Conservation (phyloP, 768 basidiomycete species). For the Leccinum longicurvipes region DNA sequence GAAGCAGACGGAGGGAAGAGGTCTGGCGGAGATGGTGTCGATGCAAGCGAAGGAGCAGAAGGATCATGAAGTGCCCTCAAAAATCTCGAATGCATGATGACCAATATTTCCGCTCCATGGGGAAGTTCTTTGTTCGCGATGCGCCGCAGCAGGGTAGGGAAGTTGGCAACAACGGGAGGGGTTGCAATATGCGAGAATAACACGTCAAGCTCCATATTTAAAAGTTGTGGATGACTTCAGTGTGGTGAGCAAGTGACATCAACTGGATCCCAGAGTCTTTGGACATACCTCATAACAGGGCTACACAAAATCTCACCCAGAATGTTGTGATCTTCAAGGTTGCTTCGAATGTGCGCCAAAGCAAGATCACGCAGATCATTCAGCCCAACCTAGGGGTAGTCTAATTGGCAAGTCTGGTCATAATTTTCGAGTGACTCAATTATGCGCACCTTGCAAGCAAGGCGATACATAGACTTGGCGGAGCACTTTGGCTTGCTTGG, state of each 20-base stretch:
- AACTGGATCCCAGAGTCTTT: not conserved
- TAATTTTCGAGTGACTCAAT: not conserved
- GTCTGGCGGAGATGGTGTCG: not conserved
- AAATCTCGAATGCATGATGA: constrained; percentile 18
- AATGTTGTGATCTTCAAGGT: constrained; percentile 23
- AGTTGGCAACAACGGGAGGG: not conserved
- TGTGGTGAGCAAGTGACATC: not conserved
- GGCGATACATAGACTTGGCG: constrained; percentile 44
- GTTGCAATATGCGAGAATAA: constrained; percentile 8
- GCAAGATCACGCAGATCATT: constrained; percentile 17
- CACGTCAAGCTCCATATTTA: constrained; percentile 25
- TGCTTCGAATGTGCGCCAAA: constrained; percentile 13
- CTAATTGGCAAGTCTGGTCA: not conserved
- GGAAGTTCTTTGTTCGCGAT: not conserved
- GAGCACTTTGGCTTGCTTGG: constrained; percentile 28
- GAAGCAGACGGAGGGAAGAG: not conserved
- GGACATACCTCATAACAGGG: constrained; percentile 19
- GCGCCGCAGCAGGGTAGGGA: not conserved
- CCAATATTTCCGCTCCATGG: constrained; percentile 20
- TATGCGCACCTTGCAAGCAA: constrained; percentile 37
- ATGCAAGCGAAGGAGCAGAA: not conserved
- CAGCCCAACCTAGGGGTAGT: constrained; percentile 17
- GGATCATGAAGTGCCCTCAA: constrained; percentile 8
- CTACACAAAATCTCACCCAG: constrained; percentile 21
- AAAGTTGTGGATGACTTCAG: constrained; percentile 12